Conservation (phyloP, 1,284 basidiomycete genomes). For the Marasmius sp. region DNA sequence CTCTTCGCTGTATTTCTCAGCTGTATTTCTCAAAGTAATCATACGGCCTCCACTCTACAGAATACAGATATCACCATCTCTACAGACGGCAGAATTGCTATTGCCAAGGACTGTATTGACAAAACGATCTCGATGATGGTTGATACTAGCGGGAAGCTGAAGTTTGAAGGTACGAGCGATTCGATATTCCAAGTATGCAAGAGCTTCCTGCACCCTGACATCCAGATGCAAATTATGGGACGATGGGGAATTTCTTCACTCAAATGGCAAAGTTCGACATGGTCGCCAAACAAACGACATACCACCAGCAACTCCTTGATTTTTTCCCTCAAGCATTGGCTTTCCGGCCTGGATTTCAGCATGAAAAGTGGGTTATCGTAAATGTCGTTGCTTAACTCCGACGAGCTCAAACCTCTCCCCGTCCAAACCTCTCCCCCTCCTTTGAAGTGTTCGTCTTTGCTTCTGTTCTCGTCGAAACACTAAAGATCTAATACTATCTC, state of each 20-base stretch:
- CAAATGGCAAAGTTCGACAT: slow-evolving; percentile 8
- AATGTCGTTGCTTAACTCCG: background rate
- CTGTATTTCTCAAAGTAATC: too few species aligned
- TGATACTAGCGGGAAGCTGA: background rate
- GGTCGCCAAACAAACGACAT: background rate
- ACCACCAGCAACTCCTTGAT: background rate
- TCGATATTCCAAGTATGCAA: background rate
- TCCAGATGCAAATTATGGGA: background rate
- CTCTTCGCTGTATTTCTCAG: too few species aligned
- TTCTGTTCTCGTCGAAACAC: background rate
- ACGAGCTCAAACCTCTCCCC: background rate
- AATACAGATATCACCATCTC: slow-evolving; percentile 9
- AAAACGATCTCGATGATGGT: background rate
- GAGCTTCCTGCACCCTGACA: too few species aligned
- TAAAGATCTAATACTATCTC: background rate
- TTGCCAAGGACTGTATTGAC: slow-evolving; percentile 5
- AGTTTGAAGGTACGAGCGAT: background rate
- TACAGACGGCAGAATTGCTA: background rate
- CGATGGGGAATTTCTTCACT: background rate
- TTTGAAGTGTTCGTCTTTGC: background rate
- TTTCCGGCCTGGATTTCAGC: background rate
- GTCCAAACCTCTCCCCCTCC: too few species aligned
- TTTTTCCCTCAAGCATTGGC: background rate
- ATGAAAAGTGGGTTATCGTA: background rate
- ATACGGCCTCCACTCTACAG: background rate